A percentile compares a stretch with the other conserved stretches of the same genome.
Evolutionary conservation across 1,284 basidiomycete species (phyloP).

Genomic region (Cryptococcus sp.): DNA sequence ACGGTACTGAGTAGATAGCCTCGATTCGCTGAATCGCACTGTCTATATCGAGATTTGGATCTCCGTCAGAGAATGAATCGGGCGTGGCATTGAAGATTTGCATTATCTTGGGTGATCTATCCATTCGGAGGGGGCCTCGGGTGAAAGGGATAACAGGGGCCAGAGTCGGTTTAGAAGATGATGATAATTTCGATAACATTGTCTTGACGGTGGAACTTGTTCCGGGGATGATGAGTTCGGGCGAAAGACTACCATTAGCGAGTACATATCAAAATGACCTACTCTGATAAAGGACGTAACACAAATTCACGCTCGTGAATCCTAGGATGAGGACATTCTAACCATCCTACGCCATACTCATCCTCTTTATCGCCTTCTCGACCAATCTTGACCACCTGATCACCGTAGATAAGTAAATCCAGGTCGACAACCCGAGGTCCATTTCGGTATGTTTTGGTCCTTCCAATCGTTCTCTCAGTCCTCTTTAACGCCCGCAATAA

Average conservation of each 20-base stretch:
- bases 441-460: constrained; percentile 74
- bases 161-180: constrained; percentile 50
- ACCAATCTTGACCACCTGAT: constrained; percentile 59
- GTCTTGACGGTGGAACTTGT: constrained; percentile 34
- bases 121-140: constrained; percentile 47
- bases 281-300: constrained; percentile 82
- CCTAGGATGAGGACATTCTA: constrained; percentile 79
- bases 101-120: constrained; percentile 68
- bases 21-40: constrained; percentile 26
- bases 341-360: constrained; percentile 55
- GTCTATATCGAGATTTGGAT: constrained; percentile 12
- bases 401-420: constrained; percentile 79
- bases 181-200: constrained; percentile 54
- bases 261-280: constrained; percentile 34
- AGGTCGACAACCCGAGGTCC: constrained; percentile 89
- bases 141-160: constrained; percentile 38
- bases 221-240: not conserved
- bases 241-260: not conserved
- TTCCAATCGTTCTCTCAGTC: constrained; percentile 71
- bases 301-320: constrained; percentile 87
- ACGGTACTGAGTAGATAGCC: constrained; percentile 12
- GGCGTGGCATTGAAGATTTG: constrained; percentile 92
- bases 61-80: constrained; percentile 93
- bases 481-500: constrained; percentile 68
- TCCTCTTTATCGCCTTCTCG: constrained; percentile 47